Evolutionary conservation across 257 asterid species (phyloP).

Genomic region (Solanum pimpinellifolium): DNA sequence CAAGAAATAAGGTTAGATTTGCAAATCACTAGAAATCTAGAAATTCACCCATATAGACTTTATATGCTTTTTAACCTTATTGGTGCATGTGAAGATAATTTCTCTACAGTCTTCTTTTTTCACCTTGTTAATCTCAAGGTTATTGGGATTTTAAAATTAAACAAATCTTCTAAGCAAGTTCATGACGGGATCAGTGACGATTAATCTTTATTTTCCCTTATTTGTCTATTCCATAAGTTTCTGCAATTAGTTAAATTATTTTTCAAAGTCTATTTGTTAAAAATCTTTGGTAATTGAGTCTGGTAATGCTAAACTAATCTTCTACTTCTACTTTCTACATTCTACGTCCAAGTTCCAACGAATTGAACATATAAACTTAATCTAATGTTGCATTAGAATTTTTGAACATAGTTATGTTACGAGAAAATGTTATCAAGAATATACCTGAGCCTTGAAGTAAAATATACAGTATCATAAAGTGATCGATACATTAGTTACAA

Average conservation of each 20-base stretch:
- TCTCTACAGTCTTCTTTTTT: not conserved
- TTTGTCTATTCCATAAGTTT: not conserved
- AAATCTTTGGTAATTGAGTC: not conserved
- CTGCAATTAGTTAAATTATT: not conserved
- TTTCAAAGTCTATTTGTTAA: not conserved
- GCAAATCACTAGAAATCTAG: constrained; percentile 19
- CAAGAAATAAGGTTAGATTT: constrained; percentile 15
- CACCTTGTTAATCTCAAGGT: constrained; percentile 48
- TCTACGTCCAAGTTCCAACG: not conserved
- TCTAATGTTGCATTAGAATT: too few species aligned
- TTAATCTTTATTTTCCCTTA: not conserved
- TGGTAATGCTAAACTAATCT: not conserved
- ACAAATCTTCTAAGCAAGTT: not conserved
- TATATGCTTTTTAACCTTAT: constrained; percentile 13
- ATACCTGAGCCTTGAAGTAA: too few species aligned
- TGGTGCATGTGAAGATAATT: constrained; percentile 19
- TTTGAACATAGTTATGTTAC: not conserved
- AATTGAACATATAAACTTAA: not conserved
- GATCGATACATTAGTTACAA: too few species aligned
- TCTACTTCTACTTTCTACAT: not conserved
- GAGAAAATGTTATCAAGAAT: too few species aligned
- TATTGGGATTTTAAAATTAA: not conserved
- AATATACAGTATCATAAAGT: too few species aligned
- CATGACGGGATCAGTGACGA: constrained; percentile 19
- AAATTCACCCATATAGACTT: constrained; percentile 30